These are phyloP conservation scores for Aspergillus chevalieri DNA, from an alignment of 2,329 filamentous ascomycete species.

Conservation along the genomic window DNA sequence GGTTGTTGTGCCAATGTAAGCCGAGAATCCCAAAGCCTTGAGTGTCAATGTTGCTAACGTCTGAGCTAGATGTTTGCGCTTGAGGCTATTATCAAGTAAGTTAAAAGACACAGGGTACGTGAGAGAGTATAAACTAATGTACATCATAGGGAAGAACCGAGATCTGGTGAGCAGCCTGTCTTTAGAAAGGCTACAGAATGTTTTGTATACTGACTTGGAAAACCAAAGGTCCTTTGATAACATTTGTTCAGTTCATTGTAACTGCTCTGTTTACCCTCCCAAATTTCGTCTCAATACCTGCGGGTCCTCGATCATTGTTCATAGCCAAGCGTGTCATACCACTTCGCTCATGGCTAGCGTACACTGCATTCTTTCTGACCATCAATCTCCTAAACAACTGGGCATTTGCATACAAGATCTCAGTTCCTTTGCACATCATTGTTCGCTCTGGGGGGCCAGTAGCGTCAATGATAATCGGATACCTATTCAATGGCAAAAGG, in stretches of 20 bases:
- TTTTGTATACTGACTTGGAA: not conserved
- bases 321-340: conserved; percentile 74
- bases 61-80: conserved; percentile 75
- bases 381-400: conserved; percentile 98
- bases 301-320: conserved; percentile 60
- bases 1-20: conserved; percentile 89
- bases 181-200: not conserved
- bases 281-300: conserved; percentile 62
- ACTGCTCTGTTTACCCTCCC: conserved; percentile 73
- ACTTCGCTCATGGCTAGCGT: conserved; percentile 75
- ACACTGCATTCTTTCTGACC: conserved; percentile 82
- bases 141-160: conserved; percentile 64
- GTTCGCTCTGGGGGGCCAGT: conserved; percentile 91
- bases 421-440: conserved; percentile 94
- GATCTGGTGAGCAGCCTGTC: conserved; percentile 57
- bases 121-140: conserved; percentile 2
- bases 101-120: conserved; percentile 9
- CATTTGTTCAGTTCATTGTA: conserved; percentile 82
- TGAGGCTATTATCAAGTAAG: conserved; percentile 89
- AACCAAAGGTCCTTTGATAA: conserved; percentile 67
- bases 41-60: conserved; percentile 17
- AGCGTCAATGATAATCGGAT: conserved; percentile 89
- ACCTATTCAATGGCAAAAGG: conserved; percentile 68
- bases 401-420: conserved; percentile 95
- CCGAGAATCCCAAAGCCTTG: conserved; percentile 7